phyloP scores from a whole-genome alignment of 768 basidiomycete genomes.

The Mycena maculata region DNA sequence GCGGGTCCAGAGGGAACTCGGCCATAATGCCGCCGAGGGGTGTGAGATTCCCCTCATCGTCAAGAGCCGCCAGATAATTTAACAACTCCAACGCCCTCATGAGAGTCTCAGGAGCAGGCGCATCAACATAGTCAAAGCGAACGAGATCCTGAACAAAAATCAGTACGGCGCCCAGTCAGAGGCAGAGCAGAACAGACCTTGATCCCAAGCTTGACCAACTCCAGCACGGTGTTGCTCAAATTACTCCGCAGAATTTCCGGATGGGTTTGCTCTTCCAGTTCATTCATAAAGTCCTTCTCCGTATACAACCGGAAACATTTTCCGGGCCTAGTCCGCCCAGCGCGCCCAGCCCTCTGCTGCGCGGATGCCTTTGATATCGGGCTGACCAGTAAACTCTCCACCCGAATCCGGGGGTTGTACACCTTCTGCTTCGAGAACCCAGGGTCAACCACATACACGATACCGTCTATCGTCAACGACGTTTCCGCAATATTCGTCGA shows the following conservation, averaged over 20 bases:
- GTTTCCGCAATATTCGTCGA: slow-evolving; percentile 99
- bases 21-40: slow-evolving; percentile 92
- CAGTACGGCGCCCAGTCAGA: slow-evolving; percentile 1
- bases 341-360: slow-evolving; percentile 95
- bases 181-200: slow-evolving; percentile 59
- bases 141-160: slow-evolving; percentile 74
- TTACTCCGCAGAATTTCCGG: slow-evolving; percentile 97
- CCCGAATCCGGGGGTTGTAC: slow-evolving; percentile 97
- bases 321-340: slow-evolving; percentile 94
- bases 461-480: slow-evolving; percentile 96
- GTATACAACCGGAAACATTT: slow-evolving; percentile 98
- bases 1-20: slow-evolving; percentile 98
- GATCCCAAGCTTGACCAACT: slow-evolving; percentile 94
- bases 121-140: slow-evolving; percentile 89
- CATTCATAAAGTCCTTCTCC: slow-evolving; percentile 95
- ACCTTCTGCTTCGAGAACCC: slow-evolving; percentile 99
- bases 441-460: slow-evolving; percentile 99
- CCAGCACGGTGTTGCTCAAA: slow-evolving; percentile 91
- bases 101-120: slow-evolving; percentile 94
- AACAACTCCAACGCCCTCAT: slow-evolving; percentile 97
- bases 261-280: slow-evolving; percentile 96
- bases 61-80: slow-evolving; percentile 91
- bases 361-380: slow-evolving; percentile 98
- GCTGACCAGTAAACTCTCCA: slow-evolving; percentile 92
- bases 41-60: slow-evolving; percentile 94